Percentiles rank a stretch among this genome's conserved stretches.
These are phyloP conservation scores for Isabelozyma rhagii DNA, from an alignment of 805 yeast genomes.

Conservation along the genomic window DNA sequence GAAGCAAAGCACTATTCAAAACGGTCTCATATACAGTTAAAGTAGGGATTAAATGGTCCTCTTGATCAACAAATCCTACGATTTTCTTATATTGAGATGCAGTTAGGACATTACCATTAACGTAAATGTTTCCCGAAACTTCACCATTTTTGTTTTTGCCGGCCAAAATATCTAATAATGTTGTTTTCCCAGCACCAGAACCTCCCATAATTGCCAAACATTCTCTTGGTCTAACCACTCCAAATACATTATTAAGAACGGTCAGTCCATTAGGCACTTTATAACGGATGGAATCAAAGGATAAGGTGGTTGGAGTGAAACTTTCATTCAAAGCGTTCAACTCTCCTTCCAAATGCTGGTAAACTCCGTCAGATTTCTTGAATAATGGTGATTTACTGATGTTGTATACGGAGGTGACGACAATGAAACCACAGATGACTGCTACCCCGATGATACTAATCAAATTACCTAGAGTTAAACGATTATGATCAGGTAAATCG, in stretches of 20 bases:
- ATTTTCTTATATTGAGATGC: constrained; percentile 55
- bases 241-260: constrained; percentile 65
- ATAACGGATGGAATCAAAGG: constrained; percentile 74
- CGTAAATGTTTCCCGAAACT: constrained; percentile 61
- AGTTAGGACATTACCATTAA: constrained; percentile 63
- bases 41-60: constrained; percentile 86
- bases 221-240: constrained; percentile 81
- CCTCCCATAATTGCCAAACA: constrained; percentile 97
- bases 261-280: constrained; percentile 41
- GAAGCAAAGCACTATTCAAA: constrained; percentile 80
- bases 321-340: constrained; percentile 45
- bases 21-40: constrained; percentile 95
- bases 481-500: constrained; percentile 55
- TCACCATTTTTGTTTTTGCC: constrained; percentile 79
- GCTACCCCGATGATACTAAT: constrained; percentile 44
- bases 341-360: constrained; percentile 26
- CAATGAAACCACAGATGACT: constrained; percentile 38
- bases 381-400: constrained; percentile 64
- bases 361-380: constrained; percentile 24
- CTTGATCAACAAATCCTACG: constrained; percentile 95
- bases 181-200: constrained; percentile 97
- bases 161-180: constrained; percentile 86
- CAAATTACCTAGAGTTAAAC: constrained; percentile 45
- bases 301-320: constrained; percentile 65
- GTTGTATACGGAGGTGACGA: constrained; percentile 43